A percentile compares a stretch with the other conserved stretches of the same genome.
phyloP scores from a whole-genome alignment of 352 stramenopile genomes.

The Pythium aquatile region DNA sequence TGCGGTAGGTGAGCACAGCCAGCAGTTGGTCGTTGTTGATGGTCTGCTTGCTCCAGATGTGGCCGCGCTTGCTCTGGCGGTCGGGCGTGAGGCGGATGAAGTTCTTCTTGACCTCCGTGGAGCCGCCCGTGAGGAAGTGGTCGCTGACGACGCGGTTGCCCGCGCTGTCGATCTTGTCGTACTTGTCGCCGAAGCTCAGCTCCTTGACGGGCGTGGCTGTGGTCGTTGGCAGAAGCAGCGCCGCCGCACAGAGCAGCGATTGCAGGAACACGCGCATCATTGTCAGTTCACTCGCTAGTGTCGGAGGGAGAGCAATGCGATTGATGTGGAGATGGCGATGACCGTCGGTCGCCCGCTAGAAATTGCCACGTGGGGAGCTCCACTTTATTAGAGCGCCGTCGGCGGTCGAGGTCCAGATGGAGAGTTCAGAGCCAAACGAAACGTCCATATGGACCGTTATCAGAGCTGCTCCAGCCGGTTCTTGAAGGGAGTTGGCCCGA shows the following conservation, averaged over 20 bases:
- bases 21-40: constrained; percentile 52
- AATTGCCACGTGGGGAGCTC: constrained; percentile 29
- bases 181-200: constrained; percentile 70
- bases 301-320: constrained; percentile 3
- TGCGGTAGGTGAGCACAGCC: constrained; percentile 69
- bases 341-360: constrained; percentile 10
- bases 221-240: constrained; percentile 23
- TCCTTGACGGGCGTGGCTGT: constrained; percentile 21
- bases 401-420: constrained; percentile 4
- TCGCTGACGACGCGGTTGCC: constrained; percentile 64
- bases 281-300: not conserved
- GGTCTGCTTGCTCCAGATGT: constrained; percentile 57
- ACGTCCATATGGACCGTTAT: constrained; percentile 26
- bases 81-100: constrained; percentile 81
- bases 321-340: not conserved
- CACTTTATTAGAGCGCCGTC: constrained; percentile 17
- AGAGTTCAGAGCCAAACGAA: not conserved
- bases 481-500: not conserved
- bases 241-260: constrained; percentile 26
- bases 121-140: constrained; percentile 48
- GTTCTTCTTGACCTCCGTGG: constrained; percentile 77
- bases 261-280: constrained; percentile 18
- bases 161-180: constrained; percentile 47
- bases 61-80: constrained; percentile 77
- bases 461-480: constrained; percentile 11